Evolutionary conservation across 1,284 basidiomycete genomes (phyloP).

Genomic region (Chalciporus sp.): DNA sequence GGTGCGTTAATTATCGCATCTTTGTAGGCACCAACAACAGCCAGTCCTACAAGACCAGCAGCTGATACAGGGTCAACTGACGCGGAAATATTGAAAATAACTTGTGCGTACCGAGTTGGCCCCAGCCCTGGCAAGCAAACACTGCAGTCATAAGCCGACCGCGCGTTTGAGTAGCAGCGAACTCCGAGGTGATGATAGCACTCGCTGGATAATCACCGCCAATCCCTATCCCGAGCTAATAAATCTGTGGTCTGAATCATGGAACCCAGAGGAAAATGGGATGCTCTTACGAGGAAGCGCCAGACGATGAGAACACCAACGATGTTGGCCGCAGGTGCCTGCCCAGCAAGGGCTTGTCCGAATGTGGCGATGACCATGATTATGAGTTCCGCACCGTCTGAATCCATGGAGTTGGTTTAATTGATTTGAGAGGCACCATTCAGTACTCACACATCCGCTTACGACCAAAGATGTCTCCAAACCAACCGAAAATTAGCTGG

Average conservation of each 20-base stretch:
- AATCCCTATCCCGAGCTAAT: slow-evolving; percentile 57
- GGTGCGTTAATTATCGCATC: slow-evolving; percentile 40
- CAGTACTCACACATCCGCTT: slow-evolving; percentile 40
- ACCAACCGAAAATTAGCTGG: slow-evolving; percentile 57
- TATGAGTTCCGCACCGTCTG: slow-evolving; percentile 63
- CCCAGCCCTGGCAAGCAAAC: slow-evolving; percentile 59
- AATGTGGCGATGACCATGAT: slow-evolving; percentile 57
- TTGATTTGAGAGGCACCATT: background rate
- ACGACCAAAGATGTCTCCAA: slow-evolving; percentile 57
- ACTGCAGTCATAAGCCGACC: slow-evolving; percentile 61
- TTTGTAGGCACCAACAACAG: slow-evolving; percentile 62
- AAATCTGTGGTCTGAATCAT: slow-evolving; percentile 36
- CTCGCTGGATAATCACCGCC: slow-evolving; percentile 60
- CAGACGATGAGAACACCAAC: slow-evolving; percentile 62
- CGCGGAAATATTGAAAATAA: slow-evolving; percentile 16
- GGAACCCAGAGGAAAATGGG: background rate
- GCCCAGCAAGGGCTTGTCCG: slow-evolving; percentile 50
- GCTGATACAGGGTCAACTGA: slow-evolving; percentile 24
- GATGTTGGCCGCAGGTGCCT: slow-evolving; percentile 56
- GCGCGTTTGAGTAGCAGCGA: slow-evolving; percentile 58
- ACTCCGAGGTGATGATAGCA: slow-evolving; percentile 60
- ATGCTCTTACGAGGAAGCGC: slow-evolving; percentile 46
- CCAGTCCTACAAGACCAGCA: slow-evolving; percentile 56
- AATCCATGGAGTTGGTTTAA: background rate
- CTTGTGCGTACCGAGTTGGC: slow-evolving; percentile 47